phyloP scores from a whole-genome alignment of 2,329 filamentous ascomycete genomes.

The Colletotrichum tamarilloi region DNA sequence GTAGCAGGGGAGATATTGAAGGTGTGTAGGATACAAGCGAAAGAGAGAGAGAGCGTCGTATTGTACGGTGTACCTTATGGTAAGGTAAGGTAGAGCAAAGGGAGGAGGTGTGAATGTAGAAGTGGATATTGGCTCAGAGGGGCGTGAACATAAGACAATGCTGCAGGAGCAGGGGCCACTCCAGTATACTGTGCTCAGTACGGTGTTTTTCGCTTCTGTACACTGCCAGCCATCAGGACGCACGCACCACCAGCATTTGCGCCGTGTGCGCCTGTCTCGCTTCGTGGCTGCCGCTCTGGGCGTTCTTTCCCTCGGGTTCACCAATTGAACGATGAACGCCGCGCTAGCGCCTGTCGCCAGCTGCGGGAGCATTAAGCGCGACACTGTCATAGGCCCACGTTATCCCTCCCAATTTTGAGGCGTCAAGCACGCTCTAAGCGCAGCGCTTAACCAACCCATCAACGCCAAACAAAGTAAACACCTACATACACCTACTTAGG shows the following conservation, averaged over 20 bases:
- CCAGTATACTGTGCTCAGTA: not conserved
- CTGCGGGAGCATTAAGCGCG: conserved; percentile 32
- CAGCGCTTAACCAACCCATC: conserved; percentile 31
- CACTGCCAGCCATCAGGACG: not conserved
- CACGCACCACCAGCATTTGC: not conserved
- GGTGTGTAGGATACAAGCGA: not conserved
- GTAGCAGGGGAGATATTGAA: not conserved
- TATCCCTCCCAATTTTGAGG: conserved; percentile 11
- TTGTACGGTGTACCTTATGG: no score
- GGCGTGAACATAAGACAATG: not conserved
- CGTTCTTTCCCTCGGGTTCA: not conserved
- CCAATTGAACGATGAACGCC: not conserved
- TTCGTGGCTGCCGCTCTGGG: conserved; percentile 5
- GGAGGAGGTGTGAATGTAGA: conserved; percentile 24
- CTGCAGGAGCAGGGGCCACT: not conserved
- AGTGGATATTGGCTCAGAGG: not conserved
- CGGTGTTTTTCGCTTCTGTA: not conserved
- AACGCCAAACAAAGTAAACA: conserved; percentile 34
- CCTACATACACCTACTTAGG: not conserved
- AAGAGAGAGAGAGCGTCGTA: not conserved
- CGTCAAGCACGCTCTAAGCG: conserved; percentile 27
- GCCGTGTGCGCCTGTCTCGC: conserved; percentile 22
- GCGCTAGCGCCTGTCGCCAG: conserved; percentile 18
- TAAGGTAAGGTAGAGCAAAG: not conserved
- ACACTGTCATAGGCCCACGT: conserved; percentile 22